Evolutionary conservation across 129 eudicot species (phyloP), one percentile per base, ranked within the genome.

Genomic region (Sambucus nigra): DNA sequence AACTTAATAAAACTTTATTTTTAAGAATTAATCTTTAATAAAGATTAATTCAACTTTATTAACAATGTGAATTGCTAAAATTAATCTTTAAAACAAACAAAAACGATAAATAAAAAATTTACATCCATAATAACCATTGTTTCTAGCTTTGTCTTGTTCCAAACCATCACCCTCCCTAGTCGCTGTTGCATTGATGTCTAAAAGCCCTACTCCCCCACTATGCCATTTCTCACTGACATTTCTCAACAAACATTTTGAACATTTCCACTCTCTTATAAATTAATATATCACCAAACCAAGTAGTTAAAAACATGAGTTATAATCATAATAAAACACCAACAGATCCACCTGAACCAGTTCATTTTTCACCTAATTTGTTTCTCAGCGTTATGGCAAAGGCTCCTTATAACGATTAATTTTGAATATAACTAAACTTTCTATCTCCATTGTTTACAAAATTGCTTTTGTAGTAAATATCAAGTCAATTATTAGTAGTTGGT

Each of bases 141-240:
- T 32, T 32, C 13, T 35, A 16, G n/a, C 42, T 44, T 17, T 32
- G 6, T 33, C 77, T 39, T 62, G 59, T 60, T 51, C 66, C 10
- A 22, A 55, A 0, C 47, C 80, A 4, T 69, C 77, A 0, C 50
- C 65, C 54, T 76, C 82, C 21, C 50, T 60, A 0, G 68, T 74
- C 5, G 82, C 77, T 14, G 76, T 63, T 0, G 74, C 79, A 20
- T 78, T 78, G 63, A 78, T 78, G 48, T 78, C 84, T 9, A 73
- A 53, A 29, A 65, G 63, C 63, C 76, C 67, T 18, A 63, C 61
- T 17, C 76, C 83, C 10, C 62, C 70, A 61, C 21, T 13, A 7
- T 39, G 2, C 47, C 65, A 40, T 28, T 41, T 49, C n/a, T 66
- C 21, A 14, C 12, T 39, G 2, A 39, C 65, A 40, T 28, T 41